Evolutionary conservation across 192 early-diverging fungal species (phyloP).

Genomic region (Pilaira anomala): DNA sequence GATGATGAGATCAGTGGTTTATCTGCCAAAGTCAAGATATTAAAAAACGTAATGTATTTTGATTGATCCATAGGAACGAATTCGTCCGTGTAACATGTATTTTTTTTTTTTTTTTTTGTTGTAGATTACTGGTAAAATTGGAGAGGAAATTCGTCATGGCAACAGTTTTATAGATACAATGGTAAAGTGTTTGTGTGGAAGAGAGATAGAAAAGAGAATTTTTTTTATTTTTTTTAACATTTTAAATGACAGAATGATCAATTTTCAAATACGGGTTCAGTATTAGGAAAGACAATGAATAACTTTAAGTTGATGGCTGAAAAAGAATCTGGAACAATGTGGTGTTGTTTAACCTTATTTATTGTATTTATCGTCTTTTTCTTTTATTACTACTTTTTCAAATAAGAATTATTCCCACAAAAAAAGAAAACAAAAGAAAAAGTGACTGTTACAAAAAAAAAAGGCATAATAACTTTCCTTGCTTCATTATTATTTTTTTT

Average conservation of each 20-base stretch:
- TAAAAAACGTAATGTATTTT: slow-evolving; percentile 33
- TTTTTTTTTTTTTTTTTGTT: background rate
- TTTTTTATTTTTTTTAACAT: background rate
- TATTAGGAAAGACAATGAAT: slow-evolving; percentile 33
- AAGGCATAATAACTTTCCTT: too few species aligned
- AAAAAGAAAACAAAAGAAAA: too few species aligned
- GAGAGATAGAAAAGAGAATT: background rate
- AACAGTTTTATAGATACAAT: slow-evolving; percentile 37
- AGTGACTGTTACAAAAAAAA: too few species aligned
- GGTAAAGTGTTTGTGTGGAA: slow-evolving; percentile 17
- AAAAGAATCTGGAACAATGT: slow-evolving; percentile 33
- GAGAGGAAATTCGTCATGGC: slow-evolving; percentile 37
- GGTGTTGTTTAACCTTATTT: slow-evolving; percentile 36
- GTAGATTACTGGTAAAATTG: slow-evolving; percentile 40
- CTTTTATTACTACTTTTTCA: slow-evolving; percentile 39
- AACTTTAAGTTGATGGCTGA: slow-evolving; percentile 39
- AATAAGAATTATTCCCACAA: background rate
- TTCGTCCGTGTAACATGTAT: background rate
- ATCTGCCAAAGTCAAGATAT: slow-evolving; percentile 33
- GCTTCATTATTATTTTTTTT: too few species aligned
- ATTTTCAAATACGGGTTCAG: slow-evolving; percentile 34
- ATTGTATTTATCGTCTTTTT: slow-evolving; percentile 34
- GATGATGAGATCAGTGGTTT: slow-evolving; percentile 35
- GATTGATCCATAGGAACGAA: background rate
- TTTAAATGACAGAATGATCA: slow-evolving; percentile 37